phyloP scores from a whole-genome alignment of 2,329 filamentous ascomycete genomes.

The Plectosphaerella sp. region DNA sequence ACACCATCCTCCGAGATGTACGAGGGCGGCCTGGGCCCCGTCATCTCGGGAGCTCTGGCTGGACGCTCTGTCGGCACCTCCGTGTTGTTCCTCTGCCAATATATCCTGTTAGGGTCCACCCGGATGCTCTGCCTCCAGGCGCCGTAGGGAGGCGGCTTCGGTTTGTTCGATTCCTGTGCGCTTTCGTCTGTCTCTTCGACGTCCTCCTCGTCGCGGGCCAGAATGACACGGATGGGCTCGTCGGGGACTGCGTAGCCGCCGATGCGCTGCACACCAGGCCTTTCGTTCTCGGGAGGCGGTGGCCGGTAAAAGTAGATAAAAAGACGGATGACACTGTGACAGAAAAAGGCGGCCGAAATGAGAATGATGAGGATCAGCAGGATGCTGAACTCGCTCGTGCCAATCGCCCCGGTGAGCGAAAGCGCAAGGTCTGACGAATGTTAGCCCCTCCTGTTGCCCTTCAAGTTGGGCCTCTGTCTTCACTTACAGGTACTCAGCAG shows the following conservation, averaged over 20 bases:
- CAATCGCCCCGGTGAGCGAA: constrained; percentile 58
- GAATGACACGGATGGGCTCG: constrained; percentile 71
- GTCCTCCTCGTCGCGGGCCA: constrained; percentile 71
- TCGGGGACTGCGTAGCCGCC: constrained; percentile 64
- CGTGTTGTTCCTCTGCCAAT: constrained; percentile 66
- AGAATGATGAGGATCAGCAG: constrained; percentile 76
- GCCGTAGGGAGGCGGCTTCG: constrained; percentile 78
- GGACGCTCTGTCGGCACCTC: constrained; percentile 17
- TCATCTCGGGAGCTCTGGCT: constrained; percentile 4
- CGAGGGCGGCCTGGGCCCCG: constrained; percentile 59
- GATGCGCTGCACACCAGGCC: constrained; percentile 30
- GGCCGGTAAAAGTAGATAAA: constrained; percentile 59
- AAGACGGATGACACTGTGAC: constrained; percentile 70
- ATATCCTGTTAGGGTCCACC: constrained; percentile 75
- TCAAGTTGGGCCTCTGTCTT: background rate
- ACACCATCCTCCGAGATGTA: constrained; percentile 75
- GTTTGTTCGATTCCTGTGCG: constrained; percentile 45
- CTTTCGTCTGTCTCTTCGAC: constrained; percentile 40
- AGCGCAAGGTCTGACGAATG: constrained; percentile 64
- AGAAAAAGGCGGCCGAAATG: constrained; percentile 72
- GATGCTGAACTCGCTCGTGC: constrained; percentile 70
- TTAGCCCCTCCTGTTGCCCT: background rate
- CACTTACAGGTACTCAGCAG: constrained; percentile 64
- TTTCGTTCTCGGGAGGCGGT: constrained; percentile 20
- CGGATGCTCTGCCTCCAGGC: constrained; percentile 79